Evolutionary conservation across 179 eudicot genomes (phyloP).

Genomic region (Drosera spatulata): DNA sequence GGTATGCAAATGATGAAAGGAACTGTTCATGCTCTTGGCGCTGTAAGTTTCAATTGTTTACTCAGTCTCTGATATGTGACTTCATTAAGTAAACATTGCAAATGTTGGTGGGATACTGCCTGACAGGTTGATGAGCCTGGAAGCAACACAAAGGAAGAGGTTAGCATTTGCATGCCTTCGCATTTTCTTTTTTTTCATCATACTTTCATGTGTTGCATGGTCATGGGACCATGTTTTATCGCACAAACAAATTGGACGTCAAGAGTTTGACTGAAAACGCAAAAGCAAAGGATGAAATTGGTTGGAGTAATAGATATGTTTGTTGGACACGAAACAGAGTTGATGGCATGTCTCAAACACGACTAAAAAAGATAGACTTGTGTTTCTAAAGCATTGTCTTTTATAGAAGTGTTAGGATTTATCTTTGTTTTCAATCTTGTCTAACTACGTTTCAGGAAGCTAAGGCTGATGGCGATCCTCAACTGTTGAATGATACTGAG

Average conservation of each 20-base stretch:
- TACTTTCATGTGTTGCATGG: too few relatives aligned
- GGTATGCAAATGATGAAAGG: slow-evolving; percentile 79
- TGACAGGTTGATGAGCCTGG: slow-evolving; percentile 37
- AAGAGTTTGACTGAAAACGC: too few relatives aligned
- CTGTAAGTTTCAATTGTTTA: slow-evolving; percentile 29
- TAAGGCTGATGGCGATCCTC: slow-evolving; percentile 68
- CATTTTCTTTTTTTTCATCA: too few relatives aligned
- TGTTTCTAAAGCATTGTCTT: too few relatives aligned
- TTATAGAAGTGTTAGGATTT: not conserved
- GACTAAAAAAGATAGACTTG: too few relatives aligned
- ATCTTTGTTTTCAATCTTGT: not conserved
- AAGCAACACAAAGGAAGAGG: slow-evolving; percentile 39
- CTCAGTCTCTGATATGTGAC: too few relatives aligned
- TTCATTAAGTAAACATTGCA: not conserved
- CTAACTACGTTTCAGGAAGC: slow-evolving; percentile 12
- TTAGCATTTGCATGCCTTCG: slow-evolving; percentile 3
- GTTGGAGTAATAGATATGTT: too few relatives aligned
- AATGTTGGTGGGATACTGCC: not conserved
- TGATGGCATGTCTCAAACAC: too few relatives aligned
- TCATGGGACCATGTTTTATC: too few relatives aligned
- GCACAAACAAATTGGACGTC: too few relatives aligned
- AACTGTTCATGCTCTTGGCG: slow-evolving; percentile 58
- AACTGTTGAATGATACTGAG: slow-evolving; percentile 81
- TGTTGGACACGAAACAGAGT: too few relatives aligned
- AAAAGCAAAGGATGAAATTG: too few relatives aligned